Percentiles rank a stretch among this genome's conserved stretches.
These are phyloP conservation scores for Arthrinium puccinioides DNA, from an alignment of 2,329 filamentous ascomycete species.

Conservation along the genomic window DNA sequence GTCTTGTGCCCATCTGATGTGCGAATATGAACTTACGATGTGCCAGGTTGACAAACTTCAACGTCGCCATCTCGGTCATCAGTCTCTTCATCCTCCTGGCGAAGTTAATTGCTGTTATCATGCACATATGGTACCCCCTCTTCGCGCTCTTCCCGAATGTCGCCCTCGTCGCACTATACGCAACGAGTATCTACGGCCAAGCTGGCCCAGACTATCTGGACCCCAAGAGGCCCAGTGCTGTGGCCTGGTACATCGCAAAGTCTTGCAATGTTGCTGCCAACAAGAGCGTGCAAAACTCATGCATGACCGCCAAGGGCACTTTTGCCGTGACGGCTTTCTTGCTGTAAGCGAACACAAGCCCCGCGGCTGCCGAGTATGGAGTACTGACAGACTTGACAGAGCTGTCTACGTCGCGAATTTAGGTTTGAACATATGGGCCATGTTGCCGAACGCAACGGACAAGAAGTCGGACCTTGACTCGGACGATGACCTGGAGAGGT, in stretches of 20 bases:
- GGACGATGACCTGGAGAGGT: constrained; percentile 26
- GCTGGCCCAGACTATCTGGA: constrained; percentile 68
- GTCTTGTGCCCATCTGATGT: constrained; percentile 23
- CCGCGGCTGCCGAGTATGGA: neutral
- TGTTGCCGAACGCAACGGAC: constrained; percentile 46
- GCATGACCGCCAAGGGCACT: constrained; percentile 59
- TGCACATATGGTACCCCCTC: constrained; percentile 64
- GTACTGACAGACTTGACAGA: constrained; percentile 28
- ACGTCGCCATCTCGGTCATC: constrained; percentile 69
- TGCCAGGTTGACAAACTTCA: constrained; percentile 65
- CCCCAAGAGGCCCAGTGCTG: constrained; percentile 48
- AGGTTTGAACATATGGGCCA: constrained; percentile 49
- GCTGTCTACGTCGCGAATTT: constrained; percentile 53
- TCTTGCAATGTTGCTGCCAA: constrained; percentile 56
- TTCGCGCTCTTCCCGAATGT: constrained; percentile 52
- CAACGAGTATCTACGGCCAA: constrained; percentile 61
- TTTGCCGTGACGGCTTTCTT: constrained; percentile 60
- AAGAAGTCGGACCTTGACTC: constrained; percentile 36
- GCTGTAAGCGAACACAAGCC: constrained; percentile 45
- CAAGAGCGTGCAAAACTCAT: constrained; percentile 48
- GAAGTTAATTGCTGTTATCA: constrained; percentile 62
- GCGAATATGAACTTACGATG: neutral
- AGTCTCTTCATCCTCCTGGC: constrained; percentile 68
- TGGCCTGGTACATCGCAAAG: constrained; percentile 70
- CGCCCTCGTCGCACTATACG: constrained; percentile 53